Percentiles rank a stretch among this genome's conserved stretches.
Conservation (phyloP, 202 grass and related monocot genomes). For the Cymbopogon flexuosus region DNA sequence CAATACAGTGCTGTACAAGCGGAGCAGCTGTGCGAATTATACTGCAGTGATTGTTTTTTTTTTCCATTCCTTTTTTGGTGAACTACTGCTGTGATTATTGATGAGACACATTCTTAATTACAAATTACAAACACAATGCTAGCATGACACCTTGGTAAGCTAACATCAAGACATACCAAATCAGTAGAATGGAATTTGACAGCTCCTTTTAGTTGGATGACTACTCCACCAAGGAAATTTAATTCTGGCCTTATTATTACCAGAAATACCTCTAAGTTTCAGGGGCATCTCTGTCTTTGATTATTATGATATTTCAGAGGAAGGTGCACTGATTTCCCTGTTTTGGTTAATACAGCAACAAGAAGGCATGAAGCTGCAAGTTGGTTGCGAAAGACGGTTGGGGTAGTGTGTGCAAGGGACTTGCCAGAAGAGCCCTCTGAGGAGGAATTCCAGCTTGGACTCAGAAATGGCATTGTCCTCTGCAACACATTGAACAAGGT, state of each 20-base stretch:
- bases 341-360: slow-evolving; percentile 40
- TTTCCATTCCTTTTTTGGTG: background rate
- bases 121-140: background rate
- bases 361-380: slow-evolving; percentile 67
- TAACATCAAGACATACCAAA: background rate
- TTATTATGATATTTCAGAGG: background rate
- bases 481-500: slow-evolving; percentile 91
- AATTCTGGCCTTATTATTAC: background rate
- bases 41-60: background rate
- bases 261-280: no score
- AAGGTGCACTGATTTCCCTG: slow-evolving; percentile 5
- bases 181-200: background rate
- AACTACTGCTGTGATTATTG: background rate
- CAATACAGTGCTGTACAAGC: background rate
- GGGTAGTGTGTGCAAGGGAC: slow-evolving; percentile 61
- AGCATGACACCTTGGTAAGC: background rate
- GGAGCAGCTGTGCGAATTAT: background rate
- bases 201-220: background rate
- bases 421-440: slow-evolving; percentile 76
- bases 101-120: background rate
- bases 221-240: background rate
- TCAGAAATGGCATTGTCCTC: slow-evolving; percentile 82
- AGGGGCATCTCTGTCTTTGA: background rate
- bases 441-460: slow-evolving; percentile 75
- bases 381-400: slow-evolving; percentile 76